Evolutionary conservation across 75 land plant species (phyloP).

Genomic region (Cunninghamia lanceolata): DNA sequence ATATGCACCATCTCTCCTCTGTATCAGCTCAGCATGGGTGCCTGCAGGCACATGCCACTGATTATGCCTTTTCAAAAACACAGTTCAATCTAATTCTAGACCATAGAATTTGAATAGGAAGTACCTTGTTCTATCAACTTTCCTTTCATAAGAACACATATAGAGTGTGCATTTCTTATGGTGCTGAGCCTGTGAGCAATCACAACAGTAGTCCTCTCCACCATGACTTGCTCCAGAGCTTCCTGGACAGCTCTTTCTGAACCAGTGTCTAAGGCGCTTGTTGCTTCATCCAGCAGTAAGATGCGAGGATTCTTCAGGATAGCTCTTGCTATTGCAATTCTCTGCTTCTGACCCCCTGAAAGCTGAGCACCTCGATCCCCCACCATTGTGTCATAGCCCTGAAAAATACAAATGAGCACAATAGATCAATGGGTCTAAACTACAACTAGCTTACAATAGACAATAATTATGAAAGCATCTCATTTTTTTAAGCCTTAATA

Average conservation of each 20-base stretch:
- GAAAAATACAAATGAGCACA: neutral
- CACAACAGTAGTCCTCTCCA: conserved; percentile 42
- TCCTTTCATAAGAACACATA: conserved; percentile 43
- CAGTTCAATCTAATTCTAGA: neutral
- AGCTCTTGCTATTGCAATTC: conserved; percentile 53
- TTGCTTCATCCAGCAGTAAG: conserved; percentile 50
- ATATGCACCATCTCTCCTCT: conserved; percentile 58
- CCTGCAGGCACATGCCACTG: conserved; percentile 21
- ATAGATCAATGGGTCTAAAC: neutral
- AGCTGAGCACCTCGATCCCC: conserved; percentile 39
- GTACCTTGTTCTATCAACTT: conserved; percentile 17
- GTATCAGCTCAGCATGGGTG: conserved; percentile 57
- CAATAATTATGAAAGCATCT: too few species aligned
- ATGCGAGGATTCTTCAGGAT: conserved; percentile 42
- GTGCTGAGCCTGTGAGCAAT: conserved; percentile 53
- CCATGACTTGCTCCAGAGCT: conserved; percentile 38
- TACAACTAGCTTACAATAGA: neutral
- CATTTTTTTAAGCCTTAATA: too few species aligned
- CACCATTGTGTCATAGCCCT: conserved; percentile 41
- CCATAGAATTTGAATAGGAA: neutral
- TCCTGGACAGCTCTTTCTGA: conserved; percentile 47
- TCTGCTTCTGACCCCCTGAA: conserved; percentile 15
- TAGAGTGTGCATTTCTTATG: conserved; percentile 34
- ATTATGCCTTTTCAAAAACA: neutral
- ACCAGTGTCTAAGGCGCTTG: conserved; percentile 46